A percentile compares a stretch with the other conserved stretches of the same genome.
Conservation (phyloP, 768 basidiomycete species). For the Mycena filopes region DNA sequence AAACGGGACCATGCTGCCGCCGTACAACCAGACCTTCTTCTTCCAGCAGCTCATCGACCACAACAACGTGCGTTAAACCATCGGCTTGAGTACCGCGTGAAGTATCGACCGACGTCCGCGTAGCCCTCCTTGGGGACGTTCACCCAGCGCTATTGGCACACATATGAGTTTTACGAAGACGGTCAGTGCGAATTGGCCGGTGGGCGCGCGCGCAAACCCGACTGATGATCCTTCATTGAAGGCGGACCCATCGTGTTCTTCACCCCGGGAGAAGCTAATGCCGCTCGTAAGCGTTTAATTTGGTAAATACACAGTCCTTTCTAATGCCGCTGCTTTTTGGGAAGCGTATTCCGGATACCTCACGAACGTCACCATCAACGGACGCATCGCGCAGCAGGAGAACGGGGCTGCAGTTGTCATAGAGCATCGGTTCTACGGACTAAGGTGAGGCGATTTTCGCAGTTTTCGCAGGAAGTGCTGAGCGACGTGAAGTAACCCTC, state of each 20-base stretch:
- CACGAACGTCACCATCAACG: constrained; percentile 71
- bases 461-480: background rate
- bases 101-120: constrained; percentile 51
- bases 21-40: constrained; percentile 57
- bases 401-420: constrained; percentile 70
- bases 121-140: constrained; percentile 77
- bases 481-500: constrained; percentile 64
- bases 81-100: background rate
- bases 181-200: constrained; percentile 45
- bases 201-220: background rate
- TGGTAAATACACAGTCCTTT: background rate
- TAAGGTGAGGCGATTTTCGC: constrained; percentile 32
- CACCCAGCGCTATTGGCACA: constrained; percentile 78
- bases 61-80: constrained; percentile 40
- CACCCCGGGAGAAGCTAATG: constrained; percentile 75
- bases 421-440: constrained; percentile 81
- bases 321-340: background rate
- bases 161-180: constrained; percentile 71
- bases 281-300: constrained; percentile 50
- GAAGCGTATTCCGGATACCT: constrained; percentile 64
- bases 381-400: constrained; percentile 72
- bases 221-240: constrained; percentile 35
- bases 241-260: constrained; percentile 71
- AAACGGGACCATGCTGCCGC: constrained; percentile 56
- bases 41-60: constrained; percentile 72